Evolutionary conservation across 2,329 filamentous ascomycete genomes (phyloP).

Genomic region (Beauveria brongniartii): DNA sequence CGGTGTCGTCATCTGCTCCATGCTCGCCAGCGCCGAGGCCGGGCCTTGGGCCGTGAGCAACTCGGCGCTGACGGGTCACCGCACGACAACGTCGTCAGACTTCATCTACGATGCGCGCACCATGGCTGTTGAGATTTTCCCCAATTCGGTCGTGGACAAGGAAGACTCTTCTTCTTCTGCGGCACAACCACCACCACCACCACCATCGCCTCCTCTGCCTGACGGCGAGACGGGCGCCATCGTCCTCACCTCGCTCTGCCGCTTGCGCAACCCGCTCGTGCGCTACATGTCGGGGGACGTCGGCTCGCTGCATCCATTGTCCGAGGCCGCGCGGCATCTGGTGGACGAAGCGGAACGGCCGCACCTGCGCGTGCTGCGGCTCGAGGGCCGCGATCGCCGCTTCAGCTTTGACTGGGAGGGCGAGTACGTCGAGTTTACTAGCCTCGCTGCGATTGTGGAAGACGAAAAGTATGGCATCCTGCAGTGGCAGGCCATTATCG

Average conservation of each 20-base stretch:
- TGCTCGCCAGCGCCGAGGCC: slow-evolving; percentile 34
- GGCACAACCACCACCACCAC: neutral
- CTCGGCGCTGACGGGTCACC: slow-evolving; percentile 19
- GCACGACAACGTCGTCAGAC: slow-evolving; percentile 18
- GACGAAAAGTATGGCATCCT: slow-evolving; percentile 23
- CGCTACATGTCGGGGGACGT: slow-evolving; percentile 36
- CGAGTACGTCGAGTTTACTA: slow-evolving; percentile 29
- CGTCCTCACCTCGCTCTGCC: slow-evolving; percentile 33
- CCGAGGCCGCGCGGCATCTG: slow-evolving; percentile 11
- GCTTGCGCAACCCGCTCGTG: slow-evolving; percentile 34
- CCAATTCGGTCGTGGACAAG: slow-evolving; percentile 12
- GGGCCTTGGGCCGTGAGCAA: slow-evolving; percentile 29
- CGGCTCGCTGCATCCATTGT: slow-evolving; percentile 29
- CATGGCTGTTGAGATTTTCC: slow-evolving; percentile 30
- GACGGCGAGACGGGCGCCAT: slow-evolving; percentile 29
- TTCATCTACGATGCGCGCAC: slow-evolving; percentile 31
- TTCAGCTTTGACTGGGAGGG: slow-evolving; percentile 36
- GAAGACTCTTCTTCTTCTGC: neutral
- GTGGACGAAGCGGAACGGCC: slow-evolving; percentile 18
- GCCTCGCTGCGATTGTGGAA: slow-evolving; percentile 19
- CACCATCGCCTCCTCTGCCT: slow-evolving; percentile 12
- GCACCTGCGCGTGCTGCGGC: slow-evolving; percentile 26
- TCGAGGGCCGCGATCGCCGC: slow-evolving; percentile 32
- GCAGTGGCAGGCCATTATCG: slow-evolving; percentile 35
- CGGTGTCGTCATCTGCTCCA: slow-evolving; percentile 27